Evolutionary conservation across 2,329 filamentous ascomycete genomes (phyloP).

Genomic region (Hymenoscyphus fraxineus): DNA sequence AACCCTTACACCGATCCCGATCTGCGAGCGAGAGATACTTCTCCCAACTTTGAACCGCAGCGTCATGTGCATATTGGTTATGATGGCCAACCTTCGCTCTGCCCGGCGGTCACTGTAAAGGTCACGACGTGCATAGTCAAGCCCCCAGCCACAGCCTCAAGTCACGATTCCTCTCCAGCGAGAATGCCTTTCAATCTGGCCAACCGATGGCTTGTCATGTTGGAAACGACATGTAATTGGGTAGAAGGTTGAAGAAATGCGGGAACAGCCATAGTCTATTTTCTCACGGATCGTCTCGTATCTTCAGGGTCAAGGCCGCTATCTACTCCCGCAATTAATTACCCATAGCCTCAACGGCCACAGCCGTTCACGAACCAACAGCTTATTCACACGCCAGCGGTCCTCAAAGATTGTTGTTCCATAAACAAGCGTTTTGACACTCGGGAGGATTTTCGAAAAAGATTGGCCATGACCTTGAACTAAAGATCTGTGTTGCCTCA

Average conservation of each 20-base stretch:
- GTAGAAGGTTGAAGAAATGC: slow-evolving; percentile 1
- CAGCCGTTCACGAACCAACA: slow-evolving; percentile 11
- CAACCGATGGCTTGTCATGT: background rate
- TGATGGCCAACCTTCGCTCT: slow-evolving; percentile 17
- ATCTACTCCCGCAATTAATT: slow-evolving; percentile 9
- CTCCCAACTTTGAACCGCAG: slow-evolving; percentile 2
- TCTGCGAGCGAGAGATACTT: background rate
- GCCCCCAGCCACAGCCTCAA: slow-evolving; percentile 28
- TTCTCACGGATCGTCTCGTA: slow-evolving; percentile 24
- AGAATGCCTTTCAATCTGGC: slow-evolving; percentile 16
- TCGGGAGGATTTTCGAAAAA: background rate
- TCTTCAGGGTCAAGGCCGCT: slow-evolving; percentile 7
- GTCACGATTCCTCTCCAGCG: slow-evolving; percentile 1
- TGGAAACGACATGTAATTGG: background rate
- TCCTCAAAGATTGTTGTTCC: background rate
- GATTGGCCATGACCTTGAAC: slow-evolving; percentile 10
- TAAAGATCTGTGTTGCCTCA: slow-evolving; percentile 15
- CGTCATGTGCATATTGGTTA: slow-evolving; percentile 19
- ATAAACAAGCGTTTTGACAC: background rate
- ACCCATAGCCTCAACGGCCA: slow-evolving; percentile 7
- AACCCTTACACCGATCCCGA: slow-evolving; percentile 7
- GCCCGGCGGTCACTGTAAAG: slow-evolving; percentile 11
- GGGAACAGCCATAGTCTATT: slow-evolving; percentile 1
- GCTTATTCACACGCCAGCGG: background rate
- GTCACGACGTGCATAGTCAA: slow-evolving; percentile 18